Evolutionary conservation across 1,139 yeast species (phyloP), one percentile per base, ranked within the genome.

Genomic region (Pichia sp.): DNA sequence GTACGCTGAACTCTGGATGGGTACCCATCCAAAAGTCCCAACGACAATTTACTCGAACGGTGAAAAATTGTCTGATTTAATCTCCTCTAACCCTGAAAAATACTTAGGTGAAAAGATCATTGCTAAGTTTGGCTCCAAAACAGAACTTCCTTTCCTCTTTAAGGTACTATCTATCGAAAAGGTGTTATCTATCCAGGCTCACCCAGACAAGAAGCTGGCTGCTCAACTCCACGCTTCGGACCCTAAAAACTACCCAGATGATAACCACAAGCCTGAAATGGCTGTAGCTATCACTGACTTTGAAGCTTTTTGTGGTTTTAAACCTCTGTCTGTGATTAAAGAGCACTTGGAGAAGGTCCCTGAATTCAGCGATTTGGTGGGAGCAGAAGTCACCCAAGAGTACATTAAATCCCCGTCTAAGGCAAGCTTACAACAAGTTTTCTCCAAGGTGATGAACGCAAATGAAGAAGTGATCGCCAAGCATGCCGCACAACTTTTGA

Each of bases 201-300:
- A 93, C 66, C 99, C 99, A 28, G 98, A 93, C 72, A 93, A 93
- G 73, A 70, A 75, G 28, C 75, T 93, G 53, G 99, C 87, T 40
- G 82, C 79, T 44, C 80, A 80, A 58, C 76, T 93, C 64, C 96
- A 87, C 66, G 77, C 79, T 13, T 72, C 76, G 31, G 98, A 93
- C 71, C 98, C 99, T 51, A 83, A 83, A 63, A 87, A 93, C 72
- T 93, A 95, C 69, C 99, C 98, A 3, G 99, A 93, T 71, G 96
- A 83, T 67, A 93, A 93, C 74, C 99, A 93, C 73, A 93, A 93
- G 75, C 99, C 99, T 22, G 99, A 93, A 71, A 95, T 93, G 98
- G 98, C 99, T 50, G 83, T 93, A 67, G 99, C 99, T 10, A 83
- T 93, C 51, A 91, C 98, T 19, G 88, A 82, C 56, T 93, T 93